Percentiles rank a stretch among this genome's conserved stretches.
phyloP scores from a whole-genome alignment of 495 filamentous ascomycete species.

The Aeminium ludgeri region DNA sequence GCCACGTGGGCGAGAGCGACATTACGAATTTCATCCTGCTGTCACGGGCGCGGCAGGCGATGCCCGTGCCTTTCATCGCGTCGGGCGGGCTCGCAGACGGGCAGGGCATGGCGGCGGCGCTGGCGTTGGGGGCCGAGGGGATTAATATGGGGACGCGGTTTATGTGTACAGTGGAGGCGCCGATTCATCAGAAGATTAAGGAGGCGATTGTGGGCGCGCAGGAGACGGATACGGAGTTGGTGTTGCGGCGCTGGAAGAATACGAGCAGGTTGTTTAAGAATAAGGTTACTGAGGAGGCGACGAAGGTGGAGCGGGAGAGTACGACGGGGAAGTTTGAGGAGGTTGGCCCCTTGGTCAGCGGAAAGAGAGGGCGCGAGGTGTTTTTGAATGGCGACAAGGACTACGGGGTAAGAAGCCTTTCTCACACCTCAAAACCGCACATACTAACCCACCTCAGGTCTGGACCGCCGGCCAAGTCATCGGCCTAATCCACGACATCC shows the following conservation, averaged over 20 bases:
- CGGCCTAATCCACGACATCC: slow-evolving; percentile 52
- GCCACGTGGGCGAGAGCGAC: slow-evolving; percentile 87
- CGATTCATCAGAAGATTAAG: slow-evolving; percentile 88
- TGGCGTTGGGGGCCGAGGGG: slow-evolving; percentile 79
- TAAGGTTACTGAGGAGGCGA: slow-evolving; percentile 63
- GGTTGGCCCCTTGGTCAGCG: slow-evolving; percentile 77
- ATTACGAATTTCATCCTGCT: slow-evolving; percentile 97
- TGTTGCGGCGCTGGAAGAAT: slow-evolving; percentile 85
- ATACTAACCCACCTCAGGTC: slow-evolving; percentile 26
- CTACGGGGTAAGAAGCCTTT: slow-evolving; percentile 73
- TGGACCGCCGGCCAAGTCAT: slow-evolving; percentile 61
- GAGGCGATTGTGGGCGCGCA: slow-evolving; percentile 72
- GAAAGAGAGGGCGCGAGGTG: slow-evolving; percentile 78
- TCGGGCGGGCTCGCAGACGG: slow-evolving; percentile 93
- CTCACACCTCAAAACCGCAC: no score
- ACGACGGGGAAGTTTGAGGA: slow-evolving; percentile 79
- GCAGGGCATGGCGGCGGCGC: slow-evolving; percentile 80
- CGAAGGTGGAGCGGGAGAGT: slow-evolving; percentile 73
- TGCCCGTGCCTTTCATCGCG: slow-evolving; percentile 84
- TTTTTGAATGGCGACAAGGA: slow-evolving; percentile 86
- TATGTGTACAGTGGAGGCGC: slow-evolving; percentile 83
- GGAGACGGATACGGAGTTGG: slow-evolving; percentile 79
- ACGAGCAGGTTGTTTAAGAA: slow-evolving; percentile 79
- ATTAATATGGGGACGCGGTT: slow-evolving; percentile 95
- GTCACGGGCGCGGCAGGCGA: slow-evolving; percentile 64